Evolutionary conservation across 2,329 filamentous ascomycete species (phyloP).

Genomic region (Scytalidium lignicola): DNA sequence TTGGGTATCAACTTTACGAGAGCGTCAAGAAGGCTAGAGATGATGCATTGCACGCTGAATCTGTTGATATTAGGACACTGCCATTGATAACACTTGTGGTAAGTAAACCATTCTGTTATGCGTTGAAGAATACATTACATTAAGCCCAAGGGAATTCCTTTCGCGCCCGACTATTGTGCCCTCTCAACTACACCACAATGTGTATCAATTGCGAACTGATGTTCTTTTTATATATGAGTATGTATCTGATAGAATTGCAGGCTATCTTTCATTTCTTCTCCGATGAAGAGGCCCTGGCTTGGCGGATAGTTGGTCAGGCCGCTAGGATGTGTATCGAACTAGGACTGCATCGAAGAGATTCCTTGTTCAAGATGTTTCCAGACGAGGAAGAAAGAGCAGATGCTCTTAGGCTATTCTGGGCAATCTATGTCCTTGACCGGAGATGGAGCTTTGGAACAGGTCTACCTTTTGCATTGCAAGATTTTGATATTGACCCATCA

Average conservation of each 20-base stretch:
- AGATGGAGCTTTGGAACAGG: slow-evolving; percentile 89
- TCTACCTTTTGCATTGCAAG: slow-evolving; percentile 78
- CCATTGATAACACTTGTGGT: slow-evolving; percentile 53
- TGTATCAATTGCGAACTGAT: too few relatives aligned
- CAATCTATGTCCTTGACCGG: slow-evolving; percentile 77
- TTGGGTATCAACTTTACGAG: slow-evolving; percentile 52
- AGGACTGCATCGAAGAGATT: slow-evolving; percentile 76
- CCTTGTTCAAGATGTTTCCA: slow-evolving; percentile 60
- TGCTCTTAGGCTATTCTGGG: slow-evolving; percentile 76
- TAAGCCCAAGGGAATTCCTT: too few relatives aligned
- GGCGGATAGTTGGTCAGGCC: slow-evolving; percentile 81
- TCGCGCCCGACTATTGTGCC: too few relatives aligned
- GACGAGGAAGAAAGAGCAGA: slow-evolving; percentile 64
- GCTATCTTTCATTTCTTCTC: slow-evolving; percentile 77
- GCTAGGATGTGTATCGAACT: slow-evolving; percentile 74
- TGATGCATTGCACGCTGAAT: slow-evolving; percentile 48
- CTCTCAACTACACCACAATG: too few relatives aligned
- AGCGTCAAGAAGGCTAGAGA: slow-evolving; percentile 64
- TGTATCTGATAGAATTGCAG: slow-evolving; percentile 35
- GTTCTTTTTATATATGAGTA: too few relatives aligned
- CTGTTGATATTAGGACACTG: slow-evolving; percentile 52
- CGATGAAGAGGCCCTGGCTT: slow-evolving; percentile 80
- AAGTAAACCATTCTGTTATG: slow-evolving; percentile 34
- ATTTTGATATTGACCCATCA: slow-evolving; percentile 76
- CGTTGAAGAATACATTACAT: slow-evolving; percentile 16